Evolutionary conservation across 164 flowering plant genomes (phyloP).

Genomic region (Piper longum): DNA sequence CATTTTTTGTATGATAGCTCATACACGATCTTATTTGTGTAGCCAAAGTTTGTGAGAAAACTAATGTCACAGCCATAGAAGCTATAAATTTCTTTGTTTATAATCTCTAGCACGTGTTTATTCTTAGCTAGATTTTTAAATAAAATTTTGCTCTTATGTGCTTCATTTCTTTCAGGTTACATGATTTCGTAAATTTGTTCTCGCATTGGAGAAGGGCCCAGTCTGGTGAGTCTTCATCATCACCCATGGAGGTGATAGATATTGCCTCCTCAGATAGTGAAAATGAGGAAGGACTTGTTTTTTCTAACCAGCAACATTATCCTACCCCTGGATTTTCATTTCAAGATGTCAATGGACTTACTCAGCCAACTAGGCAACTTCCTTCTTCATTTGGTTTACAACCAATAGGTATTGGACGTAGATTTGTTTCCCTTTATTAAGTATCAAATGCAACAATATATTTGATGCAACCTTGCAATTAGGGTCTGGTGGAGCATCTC

Average conservation of each 20-base stretch:
- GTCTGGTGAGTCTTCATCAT: background rate
- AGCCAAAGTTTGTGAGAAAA: no score
- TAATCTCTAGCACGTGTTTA: no score
- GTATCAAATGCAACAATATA: background rate
- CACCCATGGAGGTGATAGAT: constrained; percentile 36
- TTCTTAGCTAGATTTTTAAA: no score
- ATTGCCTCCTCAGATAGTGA: constrained; percentile 75
- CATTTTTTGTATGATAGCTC: no score
- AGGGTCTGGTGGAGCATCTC: constrained; percentile 23
- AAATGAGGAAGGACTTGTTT: constrained; percentile 17
- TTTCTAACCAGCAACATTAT: no score
- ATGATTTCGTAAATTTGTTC: background rate
- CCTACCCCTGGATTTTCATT: no score
- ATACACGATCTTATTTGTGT: no score
- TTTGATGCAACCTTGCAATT: constrained; percentile 8
- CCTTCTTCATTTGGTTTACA: constrained; percentile 27
- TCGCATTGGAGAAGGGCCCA: background rate
- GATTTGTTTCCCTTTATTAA: background rate
- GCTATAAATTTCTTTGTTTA: no score
- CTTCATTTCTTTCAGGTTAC: no score
- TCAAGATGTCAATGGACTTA: constrained; percentile 2
- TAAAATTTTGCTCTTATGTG: no score
- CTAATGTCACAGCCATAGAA: no score
- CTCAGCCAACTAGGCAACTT: constrained; percentile 21
- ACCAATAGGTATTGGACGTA: no score